Conservation (phyloP, 2,329 filamentous ascomycete species). For the Mycosphaerella arachidis region DNA sequence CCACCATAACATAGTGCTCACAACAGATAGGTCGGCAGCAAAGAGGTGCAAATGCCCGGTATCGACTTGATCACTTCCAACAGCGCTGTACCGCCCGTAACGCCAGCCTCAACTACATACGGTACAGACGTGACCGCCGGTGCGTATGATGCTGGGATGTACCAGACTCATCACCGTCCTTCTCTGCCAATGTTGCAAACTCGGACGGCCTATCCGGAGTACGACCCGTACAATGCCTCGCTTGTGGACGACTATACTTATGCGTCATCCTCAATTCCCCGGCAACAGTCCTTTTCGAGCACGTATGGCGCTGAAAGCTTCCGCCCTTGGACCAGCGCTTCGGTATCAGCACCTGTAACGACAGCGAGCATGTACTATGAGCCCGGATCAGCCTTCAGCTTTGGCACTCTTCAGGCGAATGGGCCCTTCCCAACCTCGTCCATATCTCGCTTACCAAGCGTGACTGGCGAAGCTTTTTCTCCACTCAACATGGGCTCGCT, state of each 20-base stretch:
- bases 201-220: conserved; percentile 24
- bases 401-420: conserved; percentile 24
- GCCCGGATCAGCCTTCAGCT: conserved; percentile 25
- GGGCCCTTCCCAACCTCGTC: conserved; percentile 17
- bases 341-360: conserved; percentile 24
- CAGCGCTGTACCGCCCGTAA: conserved; percentile 8
- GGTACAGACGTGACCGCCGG: conserved; percentile 12
- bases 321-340: conserved; percentile 25
- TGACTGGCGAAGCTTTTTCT: conserved; percentile 27
- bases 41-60: conserved; percentile 12
- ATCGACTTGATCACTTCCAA: conserved; percentile 15
- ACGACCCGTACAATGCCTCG: conserved; percentile 28
- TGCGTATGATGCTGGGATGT: conserved; percentile 12
- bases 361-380: conserved; percentile 27
- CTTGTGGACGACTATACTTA: conserved; percentile 29
- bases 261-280: conserved; percentile 19
- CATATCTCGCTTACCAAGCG: conserved; percentile 24
- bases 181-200: conserved; percentile 27
- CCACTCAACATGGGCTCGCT: conserved; percentile 33
- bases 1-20: conserved; percentile 3
- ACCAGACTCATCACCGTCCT: conserved; percentile 21
- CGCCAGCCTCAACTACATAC: conserved; percentile 11
- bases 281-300: conserved; percentile 26
- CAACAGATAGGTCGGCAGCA: conserved; percentile 16
- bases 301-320: conserved; percentile 26